Evolutionary conservation across 2,329 filamentous ascomycete species (phyloP).

Genomic region (Paecilomyces formosus): DNA sequence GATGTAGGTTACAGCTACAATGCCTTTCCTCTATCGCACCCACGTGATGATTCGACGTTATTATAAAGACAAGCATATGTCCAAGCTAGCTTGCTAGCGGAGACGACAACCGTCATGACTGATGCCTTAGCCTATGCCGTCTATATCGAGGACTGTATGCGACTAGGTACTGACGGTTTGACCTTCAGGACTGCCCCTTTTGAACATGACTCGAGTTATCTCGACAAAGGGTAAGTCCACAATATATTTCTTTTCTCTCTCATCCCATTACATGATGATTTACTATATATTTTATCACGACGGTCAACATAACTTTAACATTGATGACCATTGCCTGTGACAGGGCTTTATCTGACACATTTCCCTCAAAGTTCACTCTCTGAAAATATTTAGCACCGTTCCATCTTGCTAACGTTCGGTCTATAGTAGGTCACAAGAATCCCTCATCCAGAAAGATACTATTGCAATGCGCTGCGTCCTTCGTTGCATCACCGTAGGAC

Average conservation of each 20-base stretch:
- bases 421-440: not conserved
- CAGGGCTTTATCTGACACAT: slow-evolving; percentile 48
- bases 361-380: slow-evolving; percentile 3
- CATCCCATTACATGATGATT: slow-evolving; percentile 56
- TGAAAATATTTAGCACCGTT: not conserved
- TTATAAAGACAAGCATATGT: slow-evolving; percentile 95
- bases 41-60: slow-evolving; percentile 75
- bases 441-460: not conserved
- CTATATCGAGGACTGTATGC: slow-evolving; percentile 2
- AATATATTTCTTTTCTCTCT: slow-evolving; percentile 2
- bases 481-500: too few relatives aligned
- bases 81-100: slow-evolving; percentile 54
- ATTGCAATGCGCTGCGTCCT: not conserved
- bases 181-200: not conserved
- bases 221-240: slow-evolving; percentile 8
- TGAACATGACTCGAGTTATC: not conserved
- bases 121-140: slow-evolving; percentile 25
- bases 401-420: not conserved
- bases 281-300: slow-evolving; percentile 63
- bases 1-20: slow-evolving; percentile 3
- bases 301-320: slow-evolving; percentile 72
- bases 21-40: slow-evolving; percentile 11
- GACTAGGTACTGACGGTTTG: slow-evolving; percentile 2
- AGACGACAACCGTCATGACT: slow-evolving; percentile 49
- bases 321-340: slow-evolving; percentile 77